These are phyloP conservation scores for Colletotrichum ledebouriae DNA, from an alignment of 2,329 filamentous ascomycete species.

Conservation along the genomic window DNA sequence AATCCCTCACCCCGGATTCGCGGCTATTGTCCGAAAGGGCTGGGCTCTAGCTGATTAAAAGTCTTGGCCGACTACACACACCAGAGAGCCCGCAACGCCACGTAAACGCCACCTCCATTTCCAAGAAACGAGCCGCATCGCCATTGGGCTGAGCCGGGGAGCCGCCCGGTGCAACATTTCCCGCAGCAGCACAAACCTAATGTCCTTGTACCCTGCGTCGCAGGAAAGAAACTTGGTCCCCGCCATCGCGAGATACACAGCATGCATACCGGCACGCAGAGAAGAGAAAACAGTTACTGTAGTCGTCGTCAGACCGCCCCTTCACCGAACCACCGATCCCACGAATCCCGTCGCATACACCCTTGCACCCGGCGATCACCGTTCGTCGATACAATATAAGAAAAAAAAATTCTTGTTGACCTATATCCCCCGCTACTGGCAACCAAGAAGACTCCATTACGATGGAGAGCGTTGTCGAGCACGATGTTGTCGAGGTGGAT, in stretches of 20 bases:
- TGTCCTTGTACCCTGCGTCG: not conserved
- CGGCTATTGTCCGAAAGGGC: slow-evolving; percentile 31
- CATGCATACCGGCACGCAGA: not conserved
- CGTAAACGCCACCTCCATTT: slow-evolving; percentile 34
- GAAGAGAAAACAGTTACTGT: not conserved
- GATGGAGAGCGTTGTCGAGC: slow-evolving; percentile 51
- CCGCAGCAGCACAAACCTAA: slow-evolving; percentile 14
- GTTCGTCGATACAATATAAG: too few relatives aligned
- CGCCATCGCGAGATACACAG: slow-evolving; percentile 1
- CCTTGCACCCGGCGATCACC: slow-evolving; percentile 9
- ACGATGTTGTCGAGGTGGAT: slow-evolving; percentile 61
- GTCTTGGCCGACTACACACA: slow-evolving; percentile 17
- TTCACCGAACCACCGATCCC: slow-evolving; percentile 7
- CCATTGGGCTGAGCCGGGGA: slow-evolving; percentile 26
- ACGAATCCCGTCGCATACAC: not conserved
- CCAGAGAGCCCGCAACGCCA: slow-evolving; percentile 34
- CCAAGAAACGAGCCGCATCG: slow-evolving; percentile 27
- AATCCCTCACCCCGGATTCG: slow-evolving; percentile 3
- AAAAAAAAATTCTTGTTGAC: too few relatives aligned
- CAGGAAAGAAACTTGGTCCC: not conserved
- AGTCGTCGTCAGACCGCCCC: slow-evolving; percentile 32
- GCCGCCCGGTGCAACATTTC: slow-evolving; percentile 18
- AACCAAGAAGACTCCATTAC: slow-evolving; percentile 13
- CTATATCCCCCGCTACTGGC: too few relatives aligned
- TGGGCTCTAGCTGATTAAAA: not conserved